A percentile compares a stretch with the other conserved stretches of the same genome.
Conservation (phyloP, 306 rosid species). For the Cercis canadensis region DNA sequence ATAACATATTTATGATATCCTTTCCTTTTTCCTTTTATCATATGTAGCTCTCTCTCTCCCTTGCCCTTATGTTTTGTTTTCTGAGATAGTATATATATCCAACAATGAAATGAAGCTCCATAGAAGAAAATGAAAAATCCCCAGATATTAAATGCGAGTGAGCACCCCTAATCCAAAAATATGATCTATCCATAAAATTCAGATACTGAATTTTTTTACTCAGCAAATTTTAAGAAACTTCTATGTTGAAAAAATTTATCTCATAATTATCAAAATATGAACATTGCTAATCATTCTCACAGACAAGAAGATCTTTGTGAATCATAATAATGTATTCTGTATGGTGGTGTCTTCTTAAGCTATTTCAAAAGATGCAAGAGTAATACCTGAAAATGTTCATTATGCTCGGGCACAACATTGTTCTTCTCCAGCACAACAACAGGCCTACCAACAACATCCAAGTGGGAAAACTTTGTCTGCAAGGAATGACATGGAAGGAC, state of each 20-base stretch:
- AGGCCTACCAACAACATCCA: conserved; percentile 95
- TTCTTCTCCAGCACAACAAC: conserved; percentile 86
- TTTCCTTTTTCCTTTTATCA: background rate
- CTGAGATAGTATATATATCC: conserved; percentile 3
- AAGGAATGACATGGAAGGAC: conserved; percentile 35
- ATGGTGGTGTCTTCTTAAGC: conserved; percentile 2
- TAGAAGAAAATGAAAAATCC: background rate
- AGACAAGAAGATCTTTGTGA: background rate
- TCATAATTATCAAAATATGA: conserved; percentile 3
- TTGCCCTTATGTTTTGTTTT: conserved; percentile 8
- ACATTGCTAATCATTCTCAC: background rate
- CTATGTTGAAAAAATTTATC: background rate
- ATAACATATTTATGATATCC: background rate
- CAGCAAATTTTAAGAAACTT: background rate
- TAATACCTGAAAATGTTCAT: conserved; percentile 87
- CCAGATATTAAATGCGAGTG: background rate
- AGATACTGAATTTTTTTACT: conserved; percentile 15
- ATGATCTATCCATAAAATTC: conserved; percentile 29
- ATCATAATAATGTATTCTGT: conserved; percentile 11
- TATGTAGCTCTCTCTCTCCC: conserved; percentile 24
- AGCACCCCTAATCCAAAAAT: conserved; percentile 21
- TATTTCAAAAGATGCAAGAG: conserved; percentile 16
- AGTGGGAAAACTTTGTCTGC: conserved; percentile 94
- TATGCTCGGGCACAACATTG: conserved; percentile 93
- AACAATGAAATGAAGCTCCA: conserved; percentile 4